These are phyloP conservation scores for Paradendryphiella salina DNA, from an alignment of 2,329 filamentous ascomycete genomes.

Conservation along the genomic window DNA sequence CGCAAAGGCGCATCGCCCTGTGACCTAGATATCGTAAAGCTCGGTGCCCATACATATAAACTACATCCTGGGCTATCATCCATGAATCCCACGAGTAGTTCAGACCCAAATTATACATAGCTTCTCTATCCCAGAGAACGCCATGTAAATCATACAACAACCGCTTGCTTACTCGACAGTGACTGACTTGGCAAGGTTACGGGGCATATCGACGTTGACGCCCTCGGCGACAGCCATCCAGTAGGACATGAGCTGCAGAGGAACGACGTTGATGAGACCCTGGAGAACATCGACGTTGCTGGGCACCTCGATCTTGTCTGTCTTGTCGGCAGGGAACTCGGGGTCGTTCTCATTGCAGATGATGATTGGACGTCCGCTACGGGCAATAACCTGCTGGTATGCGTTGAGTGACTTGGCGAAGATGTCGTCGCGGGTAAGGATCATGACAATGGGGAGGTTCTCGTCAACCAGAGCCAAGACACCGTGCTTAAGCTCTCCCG, in stretches of 20 bases:
- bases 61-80: slow-evolving; percentile 28
- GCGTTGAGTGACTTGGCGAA: slow-evolving; percentile 99
- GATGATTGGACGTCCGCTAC: slow-evolving; percentile 93
- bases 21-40: slow-evolving; percentile 24
- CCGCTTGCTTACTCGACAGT: slow-evolving; percentile 80
- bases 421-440: slow-evolving; percentile 91
- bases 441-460: slow-evolving; percentile 99
- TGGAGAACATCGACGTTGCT: slow-evolving; percentile 94
- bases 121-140: slow-evolving; percentile 19
- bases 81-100: slow-evolving; percentile 24
- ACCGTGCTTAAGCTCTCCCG: slow-evolving; percentile 98
- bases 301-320: slow-evolving; percentile 96
- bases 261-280: slow-evolving; percentile 96
- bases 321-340: slow-evolving; percentile 85
- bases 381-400: slow-evolving; percentile 98
- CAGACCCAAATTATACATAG: slow-evolving; percentile 32
- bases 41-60: slow-evolving; percentile 18
- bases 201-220: slow-evolving; percentile 96
- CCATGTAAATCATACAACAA: slow-evolving; percentile 20
- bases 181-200: slow-evolving; percentile 98
- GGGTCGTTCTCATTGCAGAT: slow-evolving; percentile 92
- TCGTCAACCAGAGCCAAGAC: slow-evolving; percentile 96
- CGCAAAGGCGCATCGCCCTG: slow-evolving; percentile 16
- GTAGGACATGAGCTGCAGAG: slow-evolving; percentile 96
- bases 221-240: slow-evolving; percentile 97